Evolutionary conservation across 495 filamentous ascomycete genomes (phyloP).

Genomic region (Neurospora sublineolata): DNA sequence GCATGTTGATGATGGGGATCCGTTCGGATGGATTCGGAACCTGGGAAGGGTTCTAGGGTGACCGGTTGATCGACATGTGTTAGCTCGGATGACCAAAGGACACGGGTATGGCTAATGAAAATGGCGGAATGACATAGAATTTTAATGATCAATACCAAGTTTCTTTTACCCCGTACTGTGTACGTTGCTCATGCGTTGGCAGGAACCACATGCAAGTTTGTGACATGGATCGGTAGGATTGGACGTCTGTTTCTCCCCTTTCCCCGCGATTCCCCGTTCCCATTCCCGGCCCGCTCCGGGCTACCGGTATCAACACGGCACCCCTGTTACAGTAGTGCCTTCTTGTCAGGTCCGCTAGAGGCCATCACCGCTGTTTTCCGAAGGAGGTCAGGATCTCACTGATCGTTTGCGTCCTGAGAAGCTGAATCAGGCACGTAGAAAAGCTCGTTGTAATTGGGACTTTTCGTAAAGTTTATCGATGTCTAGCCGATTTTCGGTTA

Average conservation of each 20-base stretch:
- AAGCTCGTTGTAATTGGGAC: not conserved
- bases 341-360: not conserved
- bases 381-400: not conserved
- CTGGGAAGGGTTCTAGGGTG: not conserved
- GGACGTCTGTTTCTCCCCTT: not conserved
- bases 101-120: slow-evolving; percentile 19
- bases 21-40: slow-evolving; percentile 11
- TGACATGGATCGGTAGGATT: not conserved
- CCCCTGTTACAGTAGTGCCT: not conserved
- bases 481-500: not conserved
- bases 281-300: not conserved
- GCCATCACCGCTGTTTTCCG: not conserved
- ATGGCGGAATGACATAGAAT: slow-evolving; percentile 11
- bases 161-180: not conserved
- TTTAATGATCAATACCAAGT: slow-evolving; percentile 17
- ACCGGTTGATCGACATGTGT: slow-evolving; percentile 7
- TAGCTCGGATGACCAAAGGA: slow-evolving; percentile 14
- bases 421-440: not conserved
- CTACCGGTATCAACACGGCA: not conserved
- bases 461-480: not conserved
- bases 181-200: not conserved
- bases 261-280: not conserved
- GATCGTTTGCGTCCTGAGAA: not conserved
- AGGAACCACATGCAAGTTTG: not conserved
- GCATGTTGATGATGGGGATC: not conserved